These are phyloP conservation scores for Craspedostauros australis DNA, from an alignment of 108 stramenopile species.

Conservation along the genomic window DNA sequence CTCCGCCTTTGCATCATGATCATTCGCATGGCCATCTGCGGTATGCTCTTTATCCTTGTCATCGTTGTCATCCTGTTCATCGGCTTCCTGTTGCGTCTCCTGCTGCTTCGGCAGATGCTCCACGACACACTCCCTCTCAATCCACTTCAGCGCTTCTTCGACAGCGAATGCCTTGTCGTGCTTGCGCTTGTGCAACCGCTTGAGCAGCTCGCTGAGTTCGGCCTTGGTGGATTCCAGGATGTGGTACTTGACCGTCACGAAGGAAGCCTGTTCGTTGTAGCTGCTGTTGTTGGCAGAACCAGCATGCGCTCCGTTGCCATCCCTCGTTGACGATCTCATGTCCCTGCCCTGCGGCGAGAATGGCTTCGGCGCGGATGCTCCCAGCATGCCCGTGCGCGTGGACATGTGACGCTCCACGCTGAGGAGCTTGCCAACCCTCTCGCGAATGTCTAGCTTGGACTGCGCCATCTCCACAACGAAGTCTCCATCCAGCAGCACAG, in stretches of 20 bases:
- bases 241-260: slow-evolving; percentile 16
- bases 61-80: not conserved
- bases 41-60: not conserved
- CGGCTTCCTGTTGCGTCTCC: not conserved
- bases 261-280: too few relatives aligned
- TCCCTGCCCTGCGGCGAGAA: too few relatives aligned
- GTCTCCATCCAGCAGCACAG: slow-evolving; percentile 68
- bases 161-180: slow-evolving; percentile 18
- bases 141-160: slow-evolving; percentile 28
- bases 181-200: slow-evolving; percentile 5
- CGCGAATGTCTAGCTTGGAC: too few relatives aligned
- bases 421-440: too few relatives aligned
- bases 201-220: slow-evolving; percentile 15
- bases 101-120: not conserved
- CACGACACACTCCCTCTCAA: slow-evolving; percentile 13
- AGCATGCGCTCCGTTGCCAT: too few relatives aligned
- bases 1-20: too few relatives aligned
- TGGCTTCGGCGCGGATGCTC: too few relatives aligned
- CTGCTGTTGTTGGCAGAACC: slow-evolving; percentile 4
- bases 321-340: too few relatives aligned
- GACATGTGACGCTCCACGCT: too few relatives aligned
- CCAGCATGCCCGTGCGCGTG: too few relatives aligned
- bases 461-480: slow-evolving; percentile 63
- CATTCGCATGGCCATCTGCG: not conserved
- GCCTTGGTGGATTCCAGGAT: slow-evolving; percentile 16